phyloP scores from a whole-genome alignment of 192 early-diverging fungal species.

The Rhizoclosmatium globosum region DNA sequence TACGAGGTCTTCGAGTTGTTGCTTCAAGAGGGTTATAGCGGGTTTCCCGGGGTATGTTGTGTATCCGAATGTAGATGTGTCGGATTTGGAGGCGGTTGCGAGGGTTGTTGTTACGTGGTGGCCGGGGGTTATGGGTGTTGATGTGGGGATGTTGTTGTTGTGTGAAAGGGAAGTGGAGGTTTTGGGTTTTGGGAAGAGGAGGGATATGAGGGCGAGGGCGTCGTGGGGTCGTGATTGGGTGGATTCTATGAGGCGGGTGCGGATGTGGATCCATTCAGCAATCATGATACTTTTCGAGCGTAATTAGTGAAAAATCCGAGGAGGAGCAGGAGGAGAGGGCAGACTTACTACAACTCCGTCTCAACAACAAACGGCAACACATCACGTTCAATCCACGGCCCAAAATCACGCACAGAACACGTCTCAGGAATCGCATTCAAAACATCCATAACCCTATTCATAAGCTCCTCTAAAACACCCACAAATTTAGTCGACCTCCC shows the following conservation, averaged over 20 bases:
- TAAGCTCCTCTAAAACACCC: slow-evolving; percentile 16
- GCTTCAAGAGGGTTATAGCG: slow-evolving; percentile 40
- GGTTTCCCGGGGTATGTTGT: slow-evolving; percentile 38
- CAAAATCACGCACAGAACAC: slow-evolving; percentile 39
- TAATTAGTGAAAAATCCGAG: no score
- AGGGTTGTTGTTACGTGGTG: slow-evolving; percentile 43
- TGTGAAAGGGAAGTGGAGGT: background rate
- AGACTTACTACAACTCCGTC: slow-evolving; percentile 20
- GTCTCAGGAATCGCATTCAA: slow-evolving; percentile 55
- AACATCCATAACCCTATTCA: slow-evolving; percentile 51
- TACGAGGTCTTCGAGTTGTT: slow-evolving; percentile 66
- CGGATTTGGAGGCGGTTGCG: slow-evolving; percentile 32
- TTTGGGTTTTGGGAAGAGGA: slow-evolving; percentile 44
- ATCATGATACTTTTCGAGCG: no score
- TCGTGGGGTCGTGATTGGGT: slow-evolving; percentile 45
- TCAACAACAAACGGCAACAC: slow-evolving; percentile 54
- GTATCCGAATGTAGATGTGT: slow-evolving; percentile 36
- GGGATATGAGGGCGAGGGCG: slow-evolving; percentile 55
- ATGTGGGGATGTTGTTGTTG: slow-evolving; percentile 1
- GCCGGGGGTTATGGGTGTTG: slow-evolving; percentile 39
- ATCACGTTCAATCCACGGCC: slow-evolving; percentile 62
- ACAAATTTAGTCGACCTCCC: no score
- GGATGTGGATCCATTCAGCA: slow-evolving; percentile 61
- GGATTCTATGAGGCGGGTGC: slow-evolving; percentile 59
- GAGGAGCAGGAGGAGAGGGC: no score